A percentile compares a stretch with the other conserved stretches of the same genome.
Evolutionary conservation across 2,329 filamentous ascomycete genomes (phyloP).

Genomic region (Neoarthrinium moseri): DNA sequence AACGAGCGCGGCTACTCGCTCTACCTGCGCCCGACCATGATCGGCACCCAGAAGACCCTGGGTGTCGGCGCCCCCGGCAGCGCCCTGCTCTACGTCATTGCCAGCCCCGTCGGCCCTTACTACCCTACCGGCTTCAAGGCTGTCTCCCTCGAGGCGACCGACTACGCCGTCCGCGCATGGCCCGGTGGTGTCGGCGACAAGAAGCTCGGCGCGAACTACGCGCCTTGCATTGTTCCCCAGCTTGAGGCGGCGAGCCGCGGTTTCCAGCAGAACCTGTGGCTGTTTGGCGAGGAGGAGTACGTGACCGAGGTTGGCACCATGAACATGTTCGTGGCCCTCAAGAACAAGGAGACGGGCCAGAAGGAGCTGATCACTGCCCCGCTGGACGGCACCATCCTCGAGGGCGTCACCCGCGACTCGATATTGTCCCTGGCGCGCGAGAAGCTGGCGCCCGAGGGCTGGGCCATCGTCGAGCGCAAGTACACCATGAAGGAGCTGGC

Average conservation of each 20-base stretch:
- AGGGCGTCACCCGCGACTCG: constrained; percentile 91
- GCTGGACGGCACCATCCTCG: constrained; percentile 92
- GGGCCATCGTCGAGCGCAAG: constrained; percentile 85
- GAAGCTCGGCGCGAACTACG: constrained; percentile 98
- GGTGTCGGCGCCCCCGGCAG: constrained; percentile 91
- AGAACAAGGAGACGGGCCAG: constrained; percentile 82
- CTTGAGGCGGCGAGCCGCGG: constrained; percentile 86
- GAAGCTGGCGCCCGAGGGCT: constrained; percentile 79
- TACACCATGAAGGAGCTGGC: constrained; percentile 86
- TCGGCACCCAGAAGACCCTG: constrained; percentile 92
- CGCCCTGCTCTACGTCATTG: constrained; percentile 91
- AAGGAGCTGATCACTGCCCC: constrained; percentile 95
- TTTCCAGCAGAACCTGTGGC: constrained; percentile 97
- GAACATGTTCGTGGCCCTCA: constrained; percentile 91
- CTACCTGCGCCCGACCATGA: constrained; percentile 94
- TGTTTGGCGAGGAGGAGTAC: constrained; percentile 93
- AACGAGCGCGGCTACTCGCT: constrained; percentile 84
- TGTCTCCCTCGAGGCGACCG: constrained; percentile 89
- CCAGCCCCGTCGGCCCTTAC: constrained; percentile 94
- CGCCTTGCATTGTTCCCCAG: constrained; percentile 97
- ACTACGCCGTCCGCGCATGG: constrained; percentile 96
- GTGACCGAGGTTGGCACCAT: constrained; percentile 98
- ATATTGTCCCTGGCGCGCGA: constrained; percentile 85
- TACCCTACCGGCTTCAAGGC: constrained; percentile 99
- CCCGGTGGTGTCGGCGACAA: constrained; percentile 96